A percentile compares a stretch with the other conserved stretches of the same genome.
These are phyloP conservation scores for Fusarium musae DNA, from an alignment of 2,329 filamentous ascomycete species.

Conservation along the genomic window DNA sequence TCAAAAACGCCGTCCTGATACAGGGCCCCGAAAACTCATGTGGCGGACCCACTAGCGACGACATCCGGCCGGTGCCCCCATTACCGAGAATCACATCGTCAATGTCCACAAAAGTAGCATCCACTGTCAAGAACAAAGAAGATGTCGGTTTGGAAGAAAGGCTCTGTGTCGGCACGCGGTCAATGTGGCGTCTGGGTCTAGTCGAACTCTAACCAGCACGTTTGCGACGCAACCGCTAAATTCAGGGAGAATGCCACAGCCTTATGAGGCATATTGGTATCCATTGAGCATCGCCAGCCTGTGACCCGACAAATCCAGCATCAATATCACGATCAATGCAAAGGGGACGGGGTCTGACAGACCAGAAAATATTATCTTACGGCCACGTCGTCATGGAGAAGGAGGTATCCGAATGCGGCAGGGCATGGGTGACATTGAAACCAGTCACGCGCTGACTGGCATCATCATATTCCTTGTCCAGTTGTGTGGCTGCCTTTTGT, in stretches of 20 bases:
- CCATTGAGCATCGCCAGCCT: background rate
- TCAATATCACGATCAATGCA: background rate
- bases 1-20: constrained; percentile 35
- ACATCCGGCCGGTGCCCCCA: constrained; percentile 49
- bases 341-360: background rate
- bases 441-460: constrained; percentile 42
- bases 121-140: background rate
- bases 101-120: constrained; percentile 24
- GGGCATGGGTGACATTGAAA: constrained; percentile 39
- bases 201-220: background rate
- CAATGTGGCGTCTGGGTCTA: background rate
- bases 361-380: constrained; percentile 7
- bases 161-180: background rate
- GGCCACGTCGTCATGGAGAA: constrained; percentile 38
- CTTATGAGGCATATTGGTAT: constrained; percentile 25
- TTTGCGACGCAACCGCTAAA: constrained; percentile 4
- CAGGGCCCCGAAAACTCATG: constrained; percentile 41
- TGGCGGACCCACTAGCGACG: constrained; percentile 49
- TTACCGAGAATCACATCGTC: constrained; percentile 37
- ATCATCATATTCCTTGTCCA: constrained; percentile 34
- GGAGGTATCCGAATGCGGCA: constrained; percentile 33
- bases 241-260: constrained; percentile 15
- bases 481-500: constrained; percentile 39
- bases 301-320: background rate
- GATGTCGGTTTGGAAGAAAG: background rate